Evolutionary conservation across 495 filamentous ascomycete species (phyloP).

Genomic region (Lasiosphaeria ovina): DNA sequence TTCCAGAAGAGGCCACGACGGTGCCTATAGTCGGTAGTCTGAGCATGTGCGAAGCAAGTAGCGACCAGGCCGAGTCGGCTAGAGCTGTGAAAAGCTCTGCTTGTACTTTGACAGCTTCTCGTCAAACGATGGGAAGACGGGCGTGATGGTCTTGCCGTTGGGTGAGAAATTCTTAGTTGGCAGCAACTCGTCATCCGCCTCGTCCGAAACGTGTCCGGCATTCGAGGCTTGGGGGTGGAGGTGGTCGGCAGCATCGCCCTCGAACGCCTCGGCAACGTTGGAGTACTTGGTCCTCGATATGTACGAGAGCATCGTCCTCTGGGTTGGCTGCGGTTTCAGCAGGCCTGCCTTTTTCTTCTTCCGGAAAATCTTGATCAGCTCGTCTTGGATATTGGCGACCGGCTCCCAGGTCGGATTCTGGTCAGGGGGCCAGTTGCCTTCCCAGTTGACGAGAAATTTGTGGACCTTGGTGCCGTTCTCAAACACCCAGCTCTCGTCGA

Average conservation of each 20-base stretch:
- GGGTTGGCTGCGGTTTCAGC: conserved; percentile 16
- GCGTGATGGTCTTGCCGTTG: neutral
- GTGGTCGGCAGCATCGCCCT: conserved; percentile 27
- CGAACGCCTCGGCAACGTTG: conserved; percentile 42
- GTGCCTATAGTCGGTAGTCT: neutral
- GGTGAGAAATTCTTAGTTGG: conserved; percentile 1
- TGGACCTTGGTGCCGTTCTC: conserved; percentile 26
- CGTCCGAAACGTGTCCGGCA: neutral
- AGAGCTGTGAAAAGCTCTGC: neutral
- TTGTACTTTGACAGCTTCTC: conserved; percentile 8
- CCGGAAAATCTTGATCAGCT: conserved; percentile 32
- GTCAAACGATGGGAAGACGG: conserved; percentile 6
- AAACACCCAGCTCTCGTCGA: conserved; percentile 31
- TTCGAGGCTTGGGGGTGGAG: conserved; percentile 6
- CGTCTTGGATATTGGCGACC: conserved; percentile 36
- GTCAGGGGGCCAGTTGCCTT: conserved; percentile 45
- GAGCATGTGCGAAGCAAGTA: neutral
- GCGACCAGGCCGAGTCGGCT: neutral
- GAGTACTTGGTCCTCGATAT: conserved; percentile 31
- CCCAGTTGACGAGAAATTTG: conserved; percentile 46
- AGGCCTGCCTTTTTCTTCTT: conserved; percentile 25
- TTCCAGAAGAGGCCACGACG: no score
- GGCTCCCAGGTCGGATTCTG: conserved; percentile 52
- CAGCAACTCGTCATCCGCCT: conserved; percentile 6
- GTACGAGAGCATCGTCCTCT: conserved; percentile 13